These are phyloP conservation scores for Akanthomyces lecanii DNA, from an alignment of 2,329 filamentous ascomycete genomes.

Conservation along the genomic window DNA sequence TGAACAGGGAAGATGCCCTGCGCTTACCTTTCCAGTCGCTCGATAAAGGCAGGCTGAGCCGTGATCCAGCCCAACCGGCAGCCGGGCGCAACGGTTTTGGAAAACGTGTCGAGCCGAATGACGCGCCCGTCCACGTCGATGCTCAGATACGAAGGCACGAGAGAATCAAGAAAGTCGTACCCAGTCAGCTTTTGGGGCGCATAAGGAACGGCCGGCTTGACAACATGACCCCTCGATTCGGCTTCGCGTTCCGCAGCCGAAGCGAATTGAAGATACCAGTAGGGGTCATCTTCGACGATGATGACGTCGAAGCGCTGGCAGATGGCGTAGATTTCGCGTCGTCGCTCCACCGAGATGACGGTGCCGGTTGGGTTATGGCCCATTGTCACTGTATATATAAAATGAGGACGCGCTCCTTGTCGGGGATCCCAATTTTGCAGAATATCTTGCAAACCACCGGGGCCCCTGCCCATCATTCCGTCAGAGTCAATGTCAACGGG, in stretches of 20 bases:
- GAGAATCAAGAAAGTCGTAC: constrained; percentile 74
- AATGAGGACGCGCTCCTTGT: constrained; percentile 70
- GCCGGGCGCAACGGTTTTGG: constrained; percentile 86
- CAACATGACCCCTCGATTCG: constrained; percentile 39
- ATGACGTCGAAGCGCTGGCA: constrained; percentile 83
- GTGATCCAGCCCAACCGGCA: constrained; percentile 90
- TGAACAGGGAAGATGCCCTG: too few relatives aligned
- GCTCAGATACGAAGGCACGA: constrained; percentile 76
- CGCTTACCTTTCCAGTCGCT: constrained; percentile 53
- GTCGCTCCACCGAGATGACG: constrained; percentile 66
- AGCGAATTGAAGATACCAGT: constrained; percentile 91
- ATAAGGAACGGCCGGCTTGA: constrained; percentile 26
- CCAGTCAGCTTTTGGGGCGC: constrained; percentile 48
- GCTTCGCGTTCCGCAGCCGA: constrained; percentile 56
- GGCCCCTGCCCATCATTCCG: constrained; percentile 72
- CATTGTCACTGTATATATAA: constrained; percentile 84
- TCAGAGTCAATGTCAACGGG: constrained; percentile 72
- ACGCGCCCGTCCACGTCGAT: constrained; percentile 84
- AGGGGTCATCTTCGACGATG: constrained; percentile 91
- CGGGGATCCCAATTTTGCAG: constrained; percentile 75
- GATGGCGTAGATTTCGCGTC: constrained; percentile 73
- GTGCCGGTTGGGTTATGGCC: constrained; percentile 86
- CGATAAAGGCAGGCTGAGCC: constrained; percentile 71
- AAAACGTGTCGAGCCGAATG: constrained; percentile 87
- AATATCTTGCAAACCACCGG: constrained; percentile 71